Evolutionary conservation across 1,139 yeast genomes (phyloP), one percentile per base, ranked within the genome.

Genomic region (Suhomyces bolitotheri): DNA sequence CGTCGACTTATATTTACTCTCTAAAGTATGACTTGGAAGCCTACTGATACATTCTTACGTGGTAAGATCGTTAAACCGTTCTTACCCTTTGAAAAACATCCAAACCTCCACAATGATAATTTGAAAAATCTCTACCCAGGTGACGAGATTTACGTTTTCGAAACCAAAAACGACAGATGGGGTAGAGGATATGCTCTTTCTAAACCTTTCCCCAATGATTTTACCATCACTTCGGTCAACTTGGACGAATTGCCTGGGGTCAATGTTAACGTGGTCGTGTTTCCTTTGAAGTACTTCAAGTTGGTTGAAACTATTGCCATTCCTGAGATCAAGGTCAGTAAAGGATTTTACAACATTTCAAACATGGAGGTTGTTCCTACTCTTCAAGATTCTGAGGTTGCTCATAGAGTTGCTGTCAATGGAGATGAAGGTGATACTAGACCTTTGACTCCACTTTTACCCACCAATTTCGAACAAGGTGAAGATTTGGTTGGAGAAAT

Each of bases 101-200:
- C 76, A 9, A 60, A 61, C 23, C 57, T 70, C 38, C 54, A 49
- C 37, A 67, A 66, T 44, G 64, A 55, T 3, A 54, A 58, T 46
- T 75, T 74, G 58, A 66, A 64, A 43, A 78, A 82, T 50, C 58
- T 87, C 36, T 82, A 80, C 52, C 82, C 88, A 14, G 96, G 96
- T 23, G 95, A 88, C 55, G 86, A 82, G 45, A 80, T 86, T 20
- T 86, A 76, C 56, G 66, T 86, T 22, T 85, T 88, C 53, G 96
- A 88, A 57, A 69, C 80, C 20, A 76, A 75, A 45, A 66, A 66
- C 29, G 69, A 70, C 11, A 75, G 75, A 42, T 87, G 96, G 96
- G 89, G 82, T 23, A 72, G 96, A 51, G 96, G 90, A 13, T 86
- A 87, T 56, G 71, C 77, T 4, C 66, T 79, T 27, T 51, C 73